Base-by-base conservation (phyloP, 1,139 yeast genomes). In the Zygotorulaspora mrakii region DNA sequence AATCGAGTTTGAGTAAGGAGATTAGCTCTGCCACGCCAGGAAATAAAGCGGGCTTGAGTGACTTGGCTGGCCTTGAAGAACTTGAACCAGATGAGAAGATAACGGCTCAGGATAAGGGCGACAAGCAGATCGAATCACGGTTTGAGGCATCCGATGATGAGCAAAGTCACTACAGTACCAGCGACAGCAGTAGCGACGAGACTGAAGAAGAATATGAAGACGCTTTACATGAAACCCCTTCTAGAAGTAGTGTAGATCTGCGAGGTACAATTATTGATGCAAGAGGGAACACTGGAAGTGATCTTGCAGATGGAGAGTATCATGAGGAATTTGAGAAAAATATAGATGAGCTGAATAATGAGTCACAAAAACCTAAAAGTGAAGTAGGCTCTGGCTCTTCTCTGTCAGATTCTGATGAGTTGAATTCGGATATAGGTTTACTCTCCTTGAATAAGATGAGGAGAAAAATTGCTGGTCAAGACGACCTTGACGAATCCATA, bases 1-100 rank as follows among this genome's bases (percentile, higher is more conserved):
- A 53, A 28, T 55, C 61, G 1, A 55, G 58, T 30, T 35, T 53
- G 12, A 53, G 59, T 33, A 53, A 48, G 30, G 57, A 57, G 34
- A 53, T 55, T 12, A 45, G 48, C 12, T 31, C 37, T 9, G 31
- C 16, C 10, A 1, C 20, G 23, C 16, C 14, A 18, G 26, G n/a
- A 18, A 10, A n/a, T 17, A 7, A 10, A 33, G 17, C 10, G 31
- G 16, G 23, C 12, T 11, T n/a, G 20, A 22, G 36, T 16, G 34
- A 31, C 11, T 22, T 23, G 2, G 18, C 17, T 14, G 16, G 14
- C 14, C 12, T 25, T 11, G 28, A 11, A 5, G 28, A 12, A 11
- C n/a, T n/a, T n/a, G 29, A 13, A 4, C 8, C 13, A n/a, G 14
- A 13, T 3, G 29, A 25, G n/a, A 25, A 13, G n/a, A 28, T 5